Evolutionary conservation across 2,329 filamentous ascomycete genomes (phyloP).

Genomic region (Davidsoniella eucalypti): DNA sequence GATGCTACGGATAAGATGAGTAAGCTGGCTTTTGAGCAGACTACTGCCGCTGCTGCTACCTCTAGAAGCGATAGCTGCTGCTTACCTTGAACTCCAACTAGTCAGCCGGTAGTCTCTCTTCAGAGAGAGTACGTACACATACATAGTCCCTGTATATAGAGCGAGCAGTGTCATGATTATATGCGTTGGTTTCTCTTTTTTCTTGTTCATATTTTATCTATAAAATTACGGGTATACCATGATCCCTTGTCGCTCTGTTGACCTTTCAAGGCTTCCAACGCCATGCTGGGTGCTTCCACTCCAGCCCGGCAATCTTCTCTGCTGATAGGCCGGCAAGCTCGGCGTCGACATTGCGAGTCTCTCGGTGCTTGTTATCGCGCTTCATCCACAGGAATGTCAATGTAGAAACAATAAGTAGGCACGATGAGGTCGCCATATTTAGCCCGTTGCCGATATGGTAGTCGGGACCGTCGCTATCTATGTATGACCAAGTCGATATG

Average conservation of each 20-base stretch:
- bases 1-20: slow-evolving; percentile 33
- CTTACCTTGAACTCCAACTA: too few relatives aligned
- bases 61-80: too few relatives aligned
- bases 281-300: slow-evolving; percentile 53
- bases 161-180: background rate
- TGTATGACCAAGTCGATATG: slow-evolving; percentile 47
- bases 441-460: slow-evolving; percentile 56
- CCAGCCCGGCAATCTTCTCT: slow-evolving; percentile 40
- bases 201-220: background rate
- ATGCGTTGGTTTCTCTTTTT: background rate
- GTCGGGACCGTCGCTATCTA: slow-evolving; percentile 44
- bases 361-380: slow-evolving; percentile 43
- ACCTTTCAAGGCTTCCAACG: slow-evolving; percentile 31
- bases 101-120: too few relatives aligned
- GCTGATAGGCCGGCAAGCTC: slow-evolving; percentile 39
- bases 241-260: background rate
- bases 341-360: slow-evolving; percentile 34
- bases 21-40: slow-evolving; percentile 17
- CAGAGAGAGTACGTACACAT: too few relatives aligned
- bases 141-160: background rate
- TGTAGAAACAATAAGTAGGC: slow-evolving; percentile 34
- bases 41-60: background rate
- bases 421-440: slow-evolving; percentile 46
- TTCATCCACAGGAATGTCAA: slow-evolving; percentile 42
- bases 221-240: background rate